phyloP scores from a whole-genome alignment of 2,329 filamentous ascomycete species.

The Sporothrix euskadiensis region DNA sequence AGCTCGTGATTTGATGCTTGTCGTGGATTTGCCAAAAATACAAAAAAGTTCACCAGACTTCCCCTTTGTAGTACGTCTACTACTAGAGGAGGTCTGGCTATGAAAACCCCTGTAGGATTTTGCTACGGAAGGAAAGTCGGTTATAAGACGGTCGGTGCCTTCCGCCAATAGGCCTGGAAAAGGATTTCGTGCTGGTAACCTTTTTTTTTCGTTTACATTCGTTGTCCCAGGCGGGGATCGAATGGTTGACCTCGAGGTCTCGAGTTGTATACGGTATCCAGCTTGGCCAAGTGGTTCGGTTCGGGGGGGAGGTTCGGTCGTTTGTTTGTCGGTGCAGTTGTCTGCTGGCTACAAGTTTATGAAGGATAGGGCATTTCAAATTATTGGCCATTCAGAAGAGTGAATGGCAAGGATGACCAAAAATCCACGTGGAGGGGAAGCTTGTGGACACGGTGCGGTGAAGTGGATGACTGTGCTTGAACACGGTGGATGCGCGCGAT shows the following conservation, averaged over 20 bases:
- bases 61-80: background rate
- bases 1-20: background rate
- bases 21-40: background rate
- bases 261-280: background rate
- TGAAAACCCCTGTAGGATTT: background rate
- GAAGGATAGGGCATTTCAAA: background rate
- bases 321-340: background rate
- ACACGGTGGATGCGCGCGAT: background rate
- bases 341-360: background rate
- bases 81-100: background rate
- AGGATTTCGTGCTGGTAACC: no score
- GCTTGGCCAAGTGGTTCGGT: background rate
- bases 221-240: background rate
- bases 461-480: background rate
- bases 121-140: background rate
- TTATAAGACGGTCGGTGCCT: no score
- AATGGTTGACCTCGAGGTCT: background rate
- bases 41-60: background rate
- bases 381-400: background rate
- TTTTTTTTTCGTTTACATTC: no score
- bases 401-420: background rate
- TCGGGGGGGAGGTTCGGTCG: background rate
- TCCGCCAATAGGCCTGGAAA: no score
- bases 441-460: background rate
- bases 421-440: background rate